Evolutionary conservation across 2,329 filamentous ascomycete species (phyloP).

Genomic region (Pseudogymnoascus sp.): DNA sequence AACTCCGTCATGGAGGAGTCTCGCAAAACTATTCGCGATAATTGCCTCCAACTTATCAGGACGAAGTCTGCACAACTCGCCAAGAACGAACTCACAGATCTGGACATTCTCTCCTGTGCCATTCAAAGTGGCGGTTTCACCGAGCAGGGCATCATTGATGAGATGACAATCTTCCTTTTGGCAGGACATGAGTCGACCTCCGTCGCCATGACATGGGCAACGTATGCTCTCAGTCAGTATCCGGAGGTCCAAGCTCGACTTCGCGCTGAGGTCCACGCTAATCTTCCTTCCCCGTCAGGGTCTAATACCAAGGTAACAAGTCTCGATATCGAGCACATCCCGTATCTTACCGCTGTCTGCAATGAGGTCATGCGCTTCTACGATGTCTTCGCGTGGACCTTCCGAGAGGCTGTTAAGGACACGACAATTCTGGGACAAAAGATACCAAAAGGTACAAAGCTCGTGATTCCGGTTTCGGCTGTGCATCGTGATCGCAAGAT

Average conservation of each 20-base stretch:
- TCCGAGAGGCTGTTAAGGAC: constrained; percentile 56
- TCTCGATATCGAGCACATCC: constrained; percentile 59
- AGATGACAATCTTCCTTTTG: constrained; percentile 83
- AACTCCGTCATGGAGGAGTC: constrained; percentile 58
- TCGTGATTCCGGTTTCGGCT: constrained; percentile 55
- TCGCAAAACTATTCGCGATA: constrained; percentile 50
- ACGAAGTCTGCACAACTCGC: constrained; percentile 56
- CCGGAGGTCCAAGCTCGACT: constrained; percentile 58
- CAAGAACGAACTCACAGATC: constrained; percentile 41
- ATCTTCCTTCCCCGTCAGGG: constrained; percentile 43
- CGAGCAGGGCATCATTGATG: constrained; percentile 72
- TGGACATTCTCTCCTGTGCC: constrained; percentile 75
- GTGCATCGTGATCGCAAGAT: constrained; percentile 60
- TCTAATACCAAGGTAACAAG: constrained; percentile 37
- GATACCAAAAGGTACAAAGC: constrained; percentile 61
- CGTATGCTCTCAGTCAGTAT: constrained; percentile 60
- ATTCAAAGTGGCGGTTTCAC: constrained; percentile 66
- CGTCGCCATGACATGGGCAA: constrained; percentile 65
- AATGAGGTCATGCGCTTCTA: constrained; percentile 69
- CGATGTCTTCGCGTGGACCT: constrained; percentile 55
- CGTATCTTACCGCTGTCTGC: constrained; percentile 72
- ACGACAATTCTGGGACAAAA: constrained; percentile 56
- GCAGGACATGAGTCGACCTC: constrained; percentile 78
- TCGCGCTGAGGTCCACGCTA: constrained; percentile 56
- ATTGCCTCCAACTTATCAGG: constrained; percentile 60